phyloP scores from a whole-genome alignment of 169 alveolate genomes.

The Eimeria acervulina region DNA sequence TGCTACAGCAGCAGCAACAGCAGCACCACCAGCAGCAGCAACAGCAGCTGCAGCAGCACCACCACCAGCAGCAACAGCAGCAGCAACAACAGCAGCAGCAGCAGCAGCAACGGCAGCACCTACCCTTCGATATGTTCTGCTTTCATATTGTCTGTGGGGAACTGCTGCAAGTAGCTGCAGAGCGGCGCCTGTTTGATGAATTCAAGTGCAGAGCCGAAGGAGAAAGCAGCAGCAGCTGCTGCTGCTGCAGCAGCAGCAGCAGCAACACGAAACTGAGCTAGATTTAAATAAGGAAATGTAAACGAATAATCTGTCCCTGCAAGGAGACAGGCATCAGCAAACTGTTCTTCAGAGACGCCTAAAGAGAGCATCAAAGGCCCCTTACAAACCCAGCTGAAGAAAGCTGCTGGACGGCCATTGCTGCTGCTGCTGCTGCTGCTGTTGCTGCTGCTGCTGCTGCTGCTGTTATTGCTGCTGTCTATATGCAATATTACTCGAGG shows the following conservation, averaged over 20 bases:
- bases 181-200: not conserved
- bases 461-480: too few relatives aligned
- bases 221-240: not conserved
- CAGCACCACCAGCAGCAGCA: conserved; percentile 24
- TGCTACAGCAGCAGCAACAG: not conserved
- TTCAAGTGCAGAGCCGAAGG: not conserved
- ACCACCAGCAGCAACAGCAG: not conserved
- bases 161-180: not conserved
- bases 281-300: conserved; percentile 84
- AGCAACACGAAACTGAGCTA: too few relatives aligned
- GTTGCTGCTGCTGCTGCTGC: too few relatives aligned
- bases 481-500: conserved; percentile 72
- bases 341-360: conserved; percentile 76
- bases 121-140: not conserved
- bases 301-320: conserved; percentile 85
- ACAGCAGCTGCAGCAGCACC: not conserved
- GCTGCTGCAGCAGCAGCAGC: too few relatives aligned
- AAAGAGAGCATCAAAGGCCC: conserved; percentile 48
- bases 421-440: too few relatives aligned
- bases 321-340: conserved; percentile 84
- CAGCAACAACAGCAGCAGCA: not conserved
- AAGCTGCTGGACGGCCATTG: not conserved
- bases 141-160: not conserved
- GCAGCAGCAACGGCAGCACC: not conserved
- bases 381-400: conserved; percentile 66